Evolutionary conservation across 176 grass and related monocot genomes (phyloP).

Genomic region (Ananas comosus): DNA sequence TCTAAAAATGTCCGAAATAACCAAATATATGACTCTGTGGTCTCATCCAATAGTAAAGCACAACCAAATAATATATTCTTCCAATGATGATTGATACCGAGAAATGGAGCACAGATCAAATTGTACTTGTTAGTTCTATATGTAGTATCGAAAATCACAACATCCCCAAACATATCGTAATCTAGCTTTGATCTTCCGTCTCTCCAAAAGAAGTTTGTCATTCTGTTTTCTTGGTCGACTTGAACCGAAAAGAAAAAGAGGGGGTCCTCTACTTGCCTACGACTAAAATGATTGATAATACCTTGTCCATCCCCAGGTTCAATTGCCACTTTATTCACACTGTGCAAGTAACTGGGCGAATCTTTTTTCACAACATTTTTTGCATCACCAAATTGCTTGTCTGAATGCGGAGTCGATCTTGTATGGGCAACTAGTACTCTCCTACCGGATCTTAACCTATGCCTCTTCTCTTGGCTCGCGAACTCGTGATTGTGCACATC

Average conservation of each 20-base stretch:
- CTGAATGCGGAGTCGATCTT: conserved; percentile 11
- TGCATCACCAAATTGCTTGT: conserved; percentile 28
- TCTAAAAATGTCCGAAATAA: conserved; percentile 65
- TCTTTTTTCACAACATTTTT: conserved; percentile 21
- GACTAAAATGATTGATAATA: conserved; percentile 56
- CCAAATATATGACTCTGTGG: conserved; percentile 50
- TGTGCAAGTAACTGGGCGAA: conserved; percentile 36
- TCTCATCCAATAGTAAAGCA: conserved; percentile 68
- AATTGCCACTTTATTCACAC: conserved; percentile 45
- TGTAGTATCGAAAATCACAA: conserved; percentile 59
- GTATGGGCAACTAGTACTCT: conserved; percentile 55
- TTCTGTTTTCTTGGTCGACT: conserved; percentile 51
- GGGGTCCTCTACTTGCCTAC: conserved; percentile 35
- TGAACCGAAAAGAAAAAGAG: conserved; percentile 79
- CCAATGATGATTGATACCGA: conserved; percentile 63
- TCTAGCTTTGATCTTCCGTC: conserved; percentile 52
- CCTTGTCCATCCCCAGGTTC: conserved; percentile 43
- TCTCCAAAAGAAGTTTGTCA: conserved; percentile 62
- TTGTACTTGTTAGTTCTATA: conserved; percentile 22
- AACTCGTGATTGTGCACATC: conserved; percentile 77
- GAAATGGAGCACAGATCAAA: conserved; percentile 59
- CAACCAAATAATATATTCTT: conserved; percentile 66
- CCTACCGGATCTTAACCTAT: conserved; percentile 68
- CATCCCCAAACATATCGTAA: conserved; percentile 67
- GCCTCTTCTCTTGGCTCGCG: conserved; percentile 51